phyloP scores from a whole-genome alignment of 257 asterid genomes.

The Penstemon davidsonii region DNA sequence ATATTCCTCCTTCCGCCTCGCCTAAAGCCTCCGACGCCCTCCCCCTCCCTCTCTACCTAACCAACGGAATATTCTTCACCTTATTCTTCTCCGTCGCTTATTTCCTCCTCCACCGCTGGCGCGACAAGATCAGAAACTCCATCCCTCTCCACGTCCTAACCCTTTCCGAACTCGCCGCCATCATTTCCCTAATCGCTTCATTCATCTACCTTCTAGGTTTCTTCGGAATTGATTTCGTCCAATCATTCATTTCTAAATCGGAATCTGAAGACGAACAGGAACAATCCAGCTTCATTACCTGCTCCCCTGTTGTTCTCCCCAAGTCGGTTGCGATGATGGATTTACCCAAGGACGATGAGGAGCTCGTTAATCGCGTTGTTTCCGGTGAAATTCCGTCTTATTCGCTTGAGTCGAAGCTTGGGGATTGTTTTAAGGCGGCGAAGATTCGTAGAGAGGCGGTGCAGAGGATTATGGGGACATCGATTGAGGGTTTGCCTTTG shows the following conservation, averaged over 20 bases:
- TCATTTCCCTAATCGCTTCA: slow-evolving; percentile 68
- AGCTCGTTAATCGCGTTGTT: slow-evolving; percentile 58
- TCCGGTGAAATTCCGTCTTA: slow-evolving; percentile 70
- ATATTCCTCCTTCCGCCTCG: slow-evolving; percentile 23
- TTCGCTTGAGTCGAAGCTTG: slow-evolving; percentile 71
- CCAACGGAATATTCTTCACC: slow-evolving; percentile 84
- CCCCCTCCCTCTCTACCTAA: slow-evolving; percentile 87
- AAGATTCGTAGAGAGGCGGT: slow-evolving; percentile 71
- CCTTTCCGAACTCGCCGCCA: slow-evolving; percentile 72
- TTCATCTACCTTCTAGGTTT: slow-evolving; percentile 79
- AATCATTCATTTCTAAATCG: slow-evolving; percentile 60
- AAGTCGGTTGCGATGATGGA: slow-evolving; percentile 26
- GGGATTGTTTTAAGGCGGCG: slow-evolving; percentile 76
- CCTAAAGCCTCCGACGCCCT: slow-evolving; percentile 89
- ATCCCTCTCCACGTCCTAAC: slow-evolving; percentile 82
- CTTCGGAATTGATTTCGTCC: slow-evolving; percentile 89
- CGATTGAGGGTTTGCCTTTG: slow-evolving; percentile 66
- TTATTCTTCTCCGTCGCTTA: slow-evolving; percentile 86
- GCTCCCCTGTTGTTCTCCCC: slow-evolving; percentile 22
- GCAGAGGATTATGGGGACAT: slow-evolving; percentile 71
- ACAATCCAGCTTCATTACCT: neutral
- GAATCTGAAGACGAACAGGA: slow-evolving; percentile 46
- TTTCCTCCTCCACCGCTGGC: slow-evolving; percentile 83
- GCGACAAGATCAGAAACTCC: slow-evolving; percentile 83
- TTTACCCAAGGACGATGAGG: slow-evolving; percentile 60